phyloP scores from a whole-genome alignment of 2,329 filamentous ascomycete species.

The Monosporascus sp. region DNA sequence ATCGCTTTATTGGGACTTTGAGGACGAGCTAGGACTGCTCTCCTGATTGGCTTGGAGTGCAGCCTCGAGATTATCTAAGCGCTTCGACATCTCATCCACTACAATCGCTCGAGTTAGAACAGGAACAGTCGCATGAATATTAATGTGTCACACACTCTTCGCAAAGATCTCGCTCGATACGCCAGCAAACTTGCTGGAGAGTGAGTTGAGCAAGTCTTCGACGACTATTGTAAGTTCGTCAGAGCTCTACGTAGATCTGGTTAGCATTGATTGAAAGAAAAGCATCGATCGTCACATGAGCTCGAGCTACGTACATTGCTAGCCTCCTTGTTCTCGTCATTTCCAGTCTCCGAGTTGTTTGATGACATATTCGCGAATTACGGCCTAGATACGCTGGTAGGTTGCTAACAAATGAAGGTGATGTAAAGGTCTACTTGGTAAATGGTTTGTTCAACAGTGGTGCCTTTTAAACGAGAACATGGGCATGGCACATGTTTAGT shows the following conservation, averaged over 20 bases:
- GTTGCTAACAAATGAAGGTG: neutral
- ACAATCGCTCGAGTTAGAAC: neutral
- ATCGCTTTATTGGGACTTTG: conserved; percentile 29
- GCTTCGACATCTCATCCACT: conserved; percentile 94
- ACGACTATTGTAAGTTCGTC: conserved; percentile 72
- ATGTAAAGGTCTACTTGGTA: too few relatives aligned
- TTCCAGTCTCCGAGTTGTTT: conserved; percentile 14
- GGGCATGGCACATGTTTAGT: neutral
- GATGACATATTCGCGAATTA: conserved; percentile 18
- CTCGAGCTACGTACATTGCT: conserved; percentile 9
- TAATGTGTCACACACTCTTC: conserved; percentile 58
- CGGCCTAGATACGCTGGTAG: neutral
- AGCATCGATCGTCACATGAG: neutral
- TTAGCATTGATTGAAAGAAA: neutral
- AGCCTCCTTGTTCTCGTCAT: conserved; percentile 9
- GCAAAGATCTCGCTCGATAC: conserved; percentile 84
- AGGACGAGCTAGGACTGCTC: conserved; percentile 31
- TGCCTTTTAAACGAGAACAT: neutral
- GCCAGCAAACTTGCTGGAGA: conserved; percentile 79
- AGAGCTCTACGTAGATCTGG: conserved; percentile 25
- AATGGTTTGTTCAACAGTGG: neutral
- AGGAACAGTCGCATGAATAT: neutral
- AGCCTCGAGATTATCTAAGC: conserved; percentile 77
- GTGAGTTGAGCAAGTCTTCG: conserved; percentile 78
- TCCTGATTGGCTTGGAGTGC: conserved; percentile 58